Base-by-base conservation (phyloP, 257 asterid species). In the Penstemon barbatus region DNA sequence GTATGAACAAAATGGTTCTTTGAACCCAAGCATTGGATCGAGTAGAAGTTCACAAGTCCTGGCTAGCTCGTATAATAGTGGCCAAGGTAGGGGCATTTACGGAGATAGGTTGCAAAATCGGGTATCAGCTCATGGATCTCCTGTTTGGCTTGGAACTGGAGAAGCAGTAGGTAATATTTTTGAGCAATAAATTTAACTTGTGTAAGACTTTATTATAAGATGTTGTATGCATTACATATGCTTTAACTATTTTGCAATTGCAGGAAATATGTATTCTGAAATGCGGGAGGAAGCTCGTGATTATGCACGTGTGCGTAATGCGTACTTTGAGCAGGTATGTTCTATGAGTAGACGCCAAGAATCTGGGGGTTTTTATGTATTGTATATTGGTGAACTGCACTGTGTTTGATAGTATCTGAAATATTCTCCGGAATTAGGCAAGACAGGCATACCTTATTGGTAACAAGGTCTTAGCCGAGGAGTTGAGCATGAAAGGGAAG, bases 261-360 rank as follows among this genome's bases (percentile, higher is more conserved):
- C 96, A 92, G 98, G 90, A 60, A 89, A 85, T 79, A 85, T 94
- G 85, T 94, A 94, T 70, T 79, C 98, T 77, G 99, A 91, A 65
- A 89, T 81, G 91, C 87, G 96, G 80, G 99, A 90, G 81, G 99
- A 90, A 67, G 97, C 99, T 77, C 95, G 96, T 63, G 99, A 88
- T 75, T 96, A 94, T 83, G 99, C 98, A 74, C 94, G 97, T 61
- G 74, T 87, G 41, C 96, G 97, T 55, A 94, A 94, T 82, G 91
- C 88, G n/a, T 94, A 86, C 85, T 89, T 91, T 72, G 99, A 94
- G 78, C 99, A 94, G 99, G 99, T 94, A 80, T 60, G 79, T 71
- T 13, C 19, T 66, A 59, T 69, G 51, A 64, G 62, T 52, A 5
- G 12, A 48, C 58, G 37, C 42, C 66, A 53, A 4, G 37, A 76